Conservation (phyloP, 1,139 yeast species). For the Blastobotrys niveus region DNA sequence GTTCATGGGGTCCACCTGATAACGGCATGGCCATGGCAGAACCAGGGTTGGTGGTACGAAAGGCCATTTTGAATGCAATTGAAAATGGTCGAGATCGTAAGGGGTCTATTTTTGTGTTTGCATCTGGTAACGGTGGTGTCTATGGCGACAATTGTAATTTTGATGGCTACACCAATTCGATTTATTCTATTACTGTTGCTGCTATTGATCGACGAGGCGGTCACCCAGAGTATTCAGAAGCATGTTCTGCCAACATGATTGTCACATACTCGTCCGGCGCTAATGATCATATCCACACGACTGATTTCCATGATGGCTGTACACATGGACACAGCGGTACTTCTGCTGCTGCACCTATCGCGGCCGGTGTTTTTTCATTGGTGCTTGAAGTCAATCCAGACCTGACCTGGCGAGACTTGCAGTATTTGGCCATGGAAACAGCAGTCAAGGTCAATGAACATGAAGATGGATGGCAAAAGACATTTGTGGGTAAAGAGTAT, state of each 20-base stretch:
- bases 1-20: conserved; percentile 99
- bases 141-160: conserved; percentile 87
- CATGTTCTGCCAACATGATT: conserved; percentile 94
- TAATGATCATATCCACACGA: conserved; percentile 84
- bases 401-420: conserved; percentile 94
- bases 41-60: conserved; percentile 71
- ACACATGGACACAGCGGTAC: conserved; percentile 86
- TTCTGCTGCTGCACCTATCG: conserved; percentile 97
- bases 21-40: conserved; percentile 82
- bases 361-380: conserved; percentile 87
- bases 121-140: conserved; percentile 90
- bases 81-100: conserved; percentile 73
- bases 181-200: conserved; percentile 90
- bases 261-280: conserved; percentile 92
- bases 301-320: conserved; percentile 71
- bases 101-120: conserved; percentile 91
- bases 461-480: conserved; percentile 65
- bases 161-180: conserved; percentile 96
- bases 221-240: conserved; percentile 86
- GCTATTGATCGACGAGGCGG: conserved; percentile 82
- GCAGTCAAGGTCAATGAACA: conserved; percentile 60
- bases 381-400: conserved; percentile 77
- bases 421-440: conserved; percentile 69
- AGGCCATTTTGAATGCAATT: conserved; percentile 81
- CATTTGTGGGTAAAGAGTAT: conserved; percentile 55